phyloP scores from a whole-genome alignment of 176 grass and related monocot genomes.

The Miscanthus lutarioriparius region DNA sequence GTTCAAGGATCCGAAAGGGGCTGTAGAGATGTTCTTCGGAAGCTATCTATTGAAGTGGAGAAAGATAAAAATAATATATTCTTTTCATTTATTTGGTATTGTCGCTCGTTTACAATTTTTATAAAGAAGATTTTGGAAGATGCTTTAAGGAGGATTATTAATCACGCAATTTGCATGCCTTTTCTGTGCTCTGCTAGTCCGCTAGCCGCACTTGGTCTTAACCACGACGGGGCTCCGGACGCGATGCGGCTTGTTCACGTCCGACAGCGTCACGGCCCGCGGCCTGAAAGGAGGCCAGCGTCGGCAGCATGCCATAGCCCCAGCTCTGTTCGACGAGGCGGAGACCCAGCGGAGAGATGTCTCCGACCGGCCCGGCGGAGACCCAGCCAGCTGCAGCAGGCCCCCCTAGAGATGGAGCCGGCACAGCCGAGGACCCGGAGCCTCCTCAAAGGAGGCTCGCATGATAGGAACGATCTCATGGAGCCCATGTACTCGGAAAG shows the following conservation, averaged over 20 bases:
- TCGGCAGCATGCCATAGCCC: no score
- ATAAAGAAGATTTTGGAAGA: neutral
- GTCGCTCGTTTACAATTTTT: neutral
- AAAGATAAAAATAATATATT: neutral
- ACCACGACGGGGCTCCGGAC: constrained; percentile 56
- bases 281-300: no score
- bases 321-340: no score
- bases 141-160: neutral
- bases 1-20: no score
- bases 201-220: constrained; percentile 30
- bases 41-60: neutral
- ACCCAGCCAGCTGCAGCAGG: no score
- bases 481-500: no score
- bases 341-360: no score
- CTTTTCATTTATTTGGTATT: neutral
- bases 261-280: neutral
- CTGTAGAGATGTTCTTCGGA: neutral
- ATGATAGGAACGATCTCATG: no score
- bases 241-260: neutral
- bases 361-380: no score
- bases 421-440: no score
- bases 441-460: no score
- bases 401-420: no score
- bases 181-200: neutral
- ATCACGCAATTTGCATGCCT: neutral